These are phyloP conservation scores for Pugionium dolabratum DNA, from an alignment of 345 rosid genomes.

Conservation along the genomic window DNA sequence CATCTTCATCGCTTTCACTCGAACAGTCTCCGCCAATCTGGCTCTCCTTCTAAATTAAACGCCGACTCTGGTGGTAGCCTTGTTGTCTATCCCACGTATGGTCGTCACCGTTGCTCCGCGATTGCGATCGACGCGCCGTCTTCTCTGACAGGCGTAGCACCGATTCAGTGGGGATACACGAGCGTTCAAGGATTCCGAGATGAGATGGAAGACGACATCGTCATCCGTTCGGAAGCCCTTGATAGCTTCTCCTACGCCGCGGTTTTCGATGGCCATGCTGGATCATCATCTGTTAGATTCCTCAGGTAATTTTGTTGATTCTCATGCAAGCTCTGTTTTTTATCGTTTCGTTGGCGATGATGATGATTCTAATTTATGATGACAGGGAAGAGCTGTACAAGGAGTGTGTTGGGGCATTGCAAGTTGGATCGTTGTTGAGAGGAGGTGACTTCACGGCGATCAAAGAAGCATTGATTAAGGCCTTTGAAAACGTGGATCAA, in stretches of 20 bases:
- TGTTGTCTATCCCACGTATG: slow-evolving; percentile 31
- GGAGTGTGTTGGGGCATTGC: slow-evolving; percentile 71
- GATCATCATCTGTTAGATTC: slow-evolving; percentile 69
- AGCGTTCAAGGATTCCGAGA: slow-evolving; percentile 82
- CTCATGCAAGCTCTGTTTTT: slow-evolving; percentile 19
- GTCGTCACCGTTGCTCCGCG: slow-evolving; percentile 61
- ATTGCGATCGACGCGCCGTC: slow-evolving; percentile 85
- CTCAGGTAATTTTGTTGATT: slow-evolving; percentile 50
- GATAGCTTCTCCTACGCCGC: slow-evolving; percentile 89
- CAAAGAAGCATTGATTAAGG: slow-evolving; percentile 53
- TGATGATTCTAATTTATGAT: slow-evolving; percentile 14
- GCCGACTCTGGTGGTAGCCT: slow-evolving; percentile 25
- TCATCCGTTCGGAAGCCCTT: slow-evolving; percentile 68
- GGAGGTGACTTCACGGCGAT: slow-evolving; percentile 56
- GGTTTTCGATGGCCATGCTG: slow-evolving; percentile 90
- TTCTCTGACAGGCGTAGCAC: slow-evolving; percentile 53
- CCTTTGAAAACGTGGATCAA: slow-evolving; percentile 69
- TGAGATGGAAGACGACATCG: slow-evolving; percentile 85
- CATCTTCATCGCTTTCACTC: slow-evolving; percentile 60
- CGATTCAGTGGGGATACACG: slow-evolving; percentile 73
- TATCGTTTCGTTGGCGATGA: background rate
- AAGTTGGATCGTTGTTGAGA: slow-evolving; percentile 66
- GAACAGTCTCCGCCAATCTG: slow-evolving; percentile 36
- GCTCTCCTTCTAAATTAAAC: background rate
- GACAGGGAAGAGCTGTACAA: slow-evolving; percentile 84